Percentiles rank a stretch among this genome's conserved stretches.
These are phyloP conservation scores for Chalciporus sphaerocephalus DNA, from an alignment of 768 basidiomycete species.

Conservation along the genomic window DNA sequence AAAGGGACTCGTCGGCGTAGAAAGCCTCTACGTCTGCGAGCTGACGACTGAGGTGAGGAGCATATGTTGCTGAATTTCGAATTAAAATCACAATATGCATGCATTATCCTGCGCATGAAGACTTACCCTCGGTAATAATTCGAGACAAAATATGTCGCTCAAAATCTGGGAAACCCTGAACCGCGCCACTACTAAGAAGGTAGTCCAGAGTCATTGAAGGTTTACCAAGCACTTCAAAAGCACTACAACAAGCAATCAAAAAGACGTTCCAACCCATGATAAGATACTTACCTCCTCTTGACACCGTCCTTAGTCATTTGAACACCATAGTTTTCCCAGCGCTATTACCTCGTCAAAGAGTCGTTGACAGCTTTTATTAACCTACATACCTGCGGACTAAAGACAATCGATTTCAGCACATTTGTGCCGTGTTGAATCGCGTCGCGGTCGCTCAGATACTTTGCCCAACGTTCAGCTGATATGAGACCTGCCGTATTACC, in stretches of 20 bases:
- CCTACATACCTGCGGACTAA: conserved; percentile 41
- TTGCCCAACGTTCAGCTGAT: conserved; percentile 40
- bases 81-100: conserved; percentile 3
- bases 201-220: conserved; percentile 44
- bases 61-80: conserved; percentile 50
- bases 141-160: conserved; percentile 53
- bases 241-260: conserved; percentile 41
- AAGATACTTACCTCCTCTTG: conserved; percentile 36
- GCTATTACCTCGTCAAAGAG: conserved; percentile 22
- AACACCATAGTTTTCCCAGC: conserved; percentile 43
- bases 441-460: conserved; percentile 31
- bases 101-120: background rate
- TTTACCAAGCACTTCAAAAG: conserved; percentile 67
- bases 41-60: conserved; percentile 64
- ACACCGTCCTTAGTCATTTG: conserved; percentile 40
- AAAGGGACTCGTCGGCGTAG: conserved; percentile 67
- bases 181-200: conserved; percentile 44
- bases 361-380: too few relatives aligned
- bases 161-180: conserved; percentile 38
- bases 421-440: conserved; percentile 34
- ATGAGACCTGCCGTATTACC: conserved; percentile 42
- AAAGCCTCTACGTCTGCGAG: conserved; percentile 71
- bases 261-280: background rate
- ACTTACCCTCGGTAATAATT: conserved; percentile 66
- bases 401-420: conserved; percentile 29